phyloP scores from a whole-genome alignment of 176 grass and related monocot genomes.

The Musa acuminata region DNA sequence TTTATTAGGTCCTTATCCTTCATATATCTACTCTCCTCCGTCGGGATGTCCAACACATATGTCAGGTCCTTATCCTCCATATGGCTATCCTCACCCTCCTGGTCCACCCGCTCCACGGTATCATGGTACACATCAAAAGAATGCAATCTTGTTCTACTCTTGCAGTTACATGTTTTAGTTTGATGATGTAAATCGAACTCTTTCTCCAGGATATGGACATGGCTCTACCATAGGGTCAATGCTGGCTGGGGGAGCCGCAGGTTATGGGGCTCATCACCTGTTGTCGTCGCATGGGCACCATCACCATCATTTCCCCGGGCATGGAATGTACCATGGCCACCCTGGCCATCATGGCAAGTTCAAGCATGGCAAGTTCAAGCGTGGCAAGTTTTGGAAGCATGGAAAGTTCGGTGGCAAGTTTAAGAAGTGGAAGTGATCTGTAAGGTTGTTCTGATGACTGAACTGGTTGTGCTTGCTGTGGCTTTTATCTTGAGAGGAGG shows the following conservation, averaged over 20 bases:
- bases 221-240: slow-evolving; percentile 18
- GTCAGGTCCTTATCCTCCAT: no score
- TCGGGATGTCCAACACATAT: slow-evolving; percentile 5
- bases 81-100: not conserved
- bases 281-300: slow-evolving; percentile 14
- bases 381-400: slow-evolving; percentile 10
- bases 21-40: not conserved
- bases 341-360: slow-evolving; percentile 18
- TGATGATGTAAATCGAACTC: not conserved
- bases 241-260: slow-evolving; percentile 20
- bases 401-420: slow-evolving; percentile 20
- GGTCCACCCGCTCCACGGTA: not conserved
- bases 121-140: slow-evolving; percentile 11
- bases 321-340: slow-evolving; percentile 14
- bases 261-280: slow-evolving; percentile 31
- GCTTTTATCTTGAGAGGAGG: no score
- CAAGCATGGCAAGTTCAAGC: slow-evolving; percentile 16
- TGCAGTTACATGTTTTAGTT: not conserved
- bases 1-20: not conserved
- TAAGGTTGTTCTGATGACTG: not conserved
- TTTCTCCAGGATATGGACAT: slow-evolving; percentile 27
- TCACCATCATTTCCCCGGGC: not conserved
- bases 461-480: not conserved
- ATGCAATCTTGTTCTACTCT: not conserved
- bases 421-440: slow-evolving; percentile 22